Evolutionary conservation across 2,329 filamentous ascomycete genomes (phyloP), one percentile per base, ranked within the genome.

Genomic region (Neofusicoccum cordaticola): DNA sequence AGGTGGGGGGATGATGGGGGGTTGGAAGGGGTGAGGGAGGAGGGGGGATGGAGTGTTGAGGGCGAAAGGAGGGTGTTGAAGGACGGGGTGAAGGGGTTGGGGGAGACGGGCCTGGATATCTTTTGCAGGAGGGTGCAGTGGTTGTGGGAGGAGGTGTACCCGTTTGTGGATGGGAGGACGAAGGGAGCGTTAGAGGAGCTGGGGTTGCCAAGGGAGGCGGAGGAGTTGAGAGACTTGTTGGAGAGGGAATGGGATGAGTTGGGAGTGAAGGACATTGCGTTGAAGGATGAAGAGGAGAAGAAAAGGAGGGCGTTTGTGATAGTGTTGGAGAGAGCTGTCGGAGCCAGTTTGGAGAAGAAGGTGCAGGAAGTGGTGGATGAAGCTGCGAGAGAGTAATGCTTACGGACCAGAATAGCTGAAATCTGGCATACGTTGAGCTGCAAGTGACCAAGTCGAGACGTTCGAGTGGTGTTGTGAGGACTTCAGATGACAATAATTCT

Each of bases 111-210:
- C 0, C 67, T 79, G 2, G 75, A 81, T 51, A 80, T 81, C 65
- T 81, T 81, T 68, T 75, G 75, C 41, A 70, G 79, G 4, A 68
- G 79, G 0, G 71, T 80, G 13, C 78, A 81, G 67, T 77, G 78
- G 71, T 62, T 73, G 48, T 81, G 78, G 78, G 64, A 68, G 7
- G 71, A 73, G 17, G 68, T 71, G 0, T 81, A 71, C 69, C 78
- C 79, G 1, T 81, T 77, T 65, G 68, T 79, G 4, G 79, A 81
- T 69, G 68, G 71, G 12, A 70, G 72, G 63, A 77, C 77, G 8
- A 65, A 72, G 58, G 68, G 71, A 12, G 71, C 73, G 13, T 63
- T 80, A 48, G 71, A 73, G 50, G 71, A 75, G 61, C 63, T 80
- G 9, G 78, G 77, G 0, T 65, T 81, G 63, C 73, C 78, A 8